Evolutionary conservation across 1,139 yeast genomes (phyloP).

Genomic region (Blastobotrys aristatus): DNA sequence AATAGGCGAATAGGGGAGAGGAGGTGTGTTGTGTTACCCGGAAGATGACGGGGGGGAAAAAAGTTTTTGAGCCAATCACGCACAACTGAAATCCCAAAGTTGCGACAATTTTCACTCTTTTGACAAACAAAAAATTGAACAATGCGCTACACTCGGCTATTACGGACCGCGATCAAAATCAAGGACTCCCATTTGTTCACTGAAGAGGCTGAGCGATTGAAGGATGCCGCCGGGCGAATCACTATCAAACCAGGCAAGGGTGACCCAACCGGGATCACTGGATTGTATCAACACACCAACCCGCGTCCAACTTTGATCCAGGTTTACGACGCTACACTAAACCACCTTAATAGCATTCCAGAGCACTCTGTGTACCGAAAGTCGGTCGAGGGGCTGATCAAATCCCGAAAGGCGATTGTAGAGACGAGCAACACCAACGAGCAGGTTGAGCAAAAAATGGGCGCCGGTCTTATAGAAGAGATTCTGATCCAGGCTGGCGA

Average conservation of each 20-base stretch:
- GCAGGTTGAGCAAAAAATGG: constrained; percentile 68
- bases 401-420: constrained; percentile 63
- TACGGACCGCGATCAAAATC: constrained; percentile 37
- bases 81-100: background rate
- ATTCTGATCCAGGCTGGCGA: constrained; percentile 77
- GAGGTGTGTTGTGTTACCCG: too few relatives aligned
- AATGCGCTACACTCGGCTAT: constrained; percentile 40
- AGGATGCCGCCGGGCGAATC: constrained; percentile 11
- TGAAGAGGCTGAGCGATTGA: constrained; percentile 1
- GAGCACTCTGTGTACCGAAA: constrained; percentile 68
- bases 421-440: constrained; percentile 58
- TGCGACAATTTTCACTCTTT: background rate
- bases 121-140: constrained; percentile 6
- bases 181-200: constrained; percentile 11
- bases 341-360: constrained; percentile 59
- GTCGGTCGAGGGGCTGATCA: constrained; percentile 68
- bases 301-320: constrained; percentile 77
- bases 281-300: constrained; percentile 72
- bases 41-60: background rate
- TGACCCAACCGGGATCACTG: constrained; percentile 70
- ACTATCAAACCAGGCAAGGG: constrained; percentile 15
- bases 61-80: too few relatives aligned
- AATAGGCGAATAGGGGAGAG: too few relatives aligned
- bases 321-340: constrained; percentile 65
- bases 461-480: constrained; percentile 83